A percentile compares a stretch with the other conserved stretches of the same genome.
These are phyloP conservation scores for Dendrocalamus sinicus DNA, from an alignment of 176 grass and related monocot genomes.

Conservation along the genomic window DNA sequence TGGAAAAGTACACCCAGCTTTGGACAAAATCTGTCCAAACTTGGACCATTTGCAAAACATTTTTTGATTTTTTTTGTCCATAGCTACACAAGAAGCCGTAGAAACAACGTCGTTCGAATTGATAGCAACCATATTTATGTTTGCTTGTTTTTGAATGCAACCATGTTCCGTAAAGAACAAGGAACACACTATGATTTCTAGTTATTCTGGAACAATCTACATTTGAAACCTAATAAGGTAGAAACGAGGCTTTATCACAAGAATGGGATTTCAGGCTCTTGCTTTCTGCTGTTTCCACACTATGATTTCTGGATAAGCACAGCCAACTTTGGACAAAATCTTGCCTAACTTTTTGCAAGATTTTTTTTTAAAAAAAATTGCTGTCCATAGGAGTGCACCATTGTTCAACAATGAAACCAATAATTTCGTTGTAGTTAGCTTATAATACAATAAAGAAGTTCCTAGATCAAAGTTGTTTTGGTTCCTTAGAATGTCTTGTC, in stretches of 20 bases:
- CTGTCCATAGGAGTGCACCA: neutral
- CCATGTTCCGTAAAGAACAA: neutral
- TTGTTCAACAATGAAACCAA: neutral
- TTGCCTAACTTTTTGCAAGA: neutral
- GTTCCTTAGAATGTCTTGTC: neutral
- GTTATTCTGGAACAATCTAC: neutral
- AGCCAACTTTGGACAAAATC: neutral
- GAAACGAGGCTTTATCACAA: neutral
- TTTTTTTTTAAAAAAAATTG: neutral
- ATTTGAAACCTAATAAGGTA: neutral
- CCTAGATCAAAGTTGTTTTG: neutral
- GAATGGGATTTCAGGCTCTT: neutral
- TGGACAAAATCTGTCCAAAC: conserved; percentile 26
- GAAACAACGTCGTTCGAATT: neutral
- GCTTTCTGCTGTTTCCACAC: neutral
- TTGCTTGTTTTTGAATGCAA: neutral
- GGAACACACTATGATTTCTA: neutral
- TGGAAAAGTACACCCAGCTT: conserved; percentile 21
- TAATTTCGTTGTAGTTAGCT: neutral
- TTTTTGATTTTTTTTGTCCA: neutral
- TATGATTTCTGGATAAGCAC: neutral
- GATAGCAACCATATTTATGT: neutral
- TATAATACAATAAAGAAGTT: neutral
- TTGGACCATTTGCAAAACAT: conserved; percentile 1
- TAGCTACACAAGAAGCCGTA: neutral